Percentiles rank a stretch among this genome's conserved stretches.
Evolutionary conservation across 2,329 filamentous ascomycete genomes (phyloP).

Genomic region (Neonectria punicea): DNA sequence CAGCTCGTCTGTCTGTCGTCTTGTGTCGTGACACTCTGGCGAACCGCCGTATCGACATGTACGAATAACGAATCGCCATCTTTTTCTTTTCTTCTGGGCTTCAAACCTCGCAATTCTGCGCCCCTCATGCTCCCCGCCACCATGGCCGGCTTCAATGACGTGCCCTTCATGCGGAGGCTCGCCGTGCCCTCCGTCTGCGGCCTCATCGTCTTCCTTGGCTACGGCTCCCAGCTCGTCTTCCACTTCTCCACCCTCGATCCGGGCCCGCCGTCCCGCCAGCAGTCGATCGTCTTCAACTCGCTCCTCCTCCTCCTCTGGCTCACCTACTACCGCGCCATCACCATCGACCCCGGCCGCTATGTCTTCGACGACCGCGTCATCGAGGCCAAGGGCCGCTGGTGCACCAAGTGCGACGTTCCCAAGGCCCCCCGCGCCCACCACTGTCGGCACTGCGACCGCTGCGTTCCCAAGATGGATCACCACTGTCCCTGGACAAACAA

Average conservation of each 20-base stretch:
- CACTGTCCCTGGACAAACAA: slow-evolving; percentile 89
- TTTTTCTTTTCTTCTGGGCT: not conserved
- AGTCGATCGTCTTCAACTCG: slow-evolving; percentile 73
- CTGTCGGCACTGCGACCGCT: slow-evolving; percentile 79
- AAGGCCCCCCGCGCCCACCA: slow-evolving; percentile 86
- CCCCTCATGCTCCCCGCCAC: slow-evolving; percentile 12
- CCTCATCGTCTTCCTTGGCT: slow-evolving; percentile 76
- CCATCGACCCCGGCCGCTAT: slow-evolving; percentile 67
- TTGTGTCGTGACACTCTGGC: not conserved
- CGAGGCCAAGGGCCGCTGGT: slow-evolving; percentile 66
- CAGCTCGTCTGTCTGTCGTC: not conserved
- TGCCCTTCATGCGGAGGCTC: slow-evolving; percentile 61
- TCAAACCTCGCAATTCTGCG: not conserved
- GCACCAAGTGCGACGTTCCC: slow-evolving; percentile 76
- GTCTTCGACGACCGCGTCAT: slow-evolving; percentile 52
- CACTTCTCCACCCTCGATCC: slow-evolving; percentile 65
- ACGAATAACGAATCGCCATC: not conserved
- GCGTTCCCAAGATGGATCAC: slow-evolving; percentile 85
- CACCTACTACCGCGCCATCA: slow-evolving; percentile 73
- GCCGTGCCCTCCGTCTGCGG: slow-evolving; percentile 75
- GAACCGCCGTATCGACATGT: slow-evolving; percentile 9
- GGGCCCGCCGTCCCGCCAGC: slow-evolving; percentile 65
- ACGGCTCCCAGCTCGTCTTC: slow-evolving; percentile 79
- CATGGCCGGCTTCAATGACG: slow-evolving; percentile 56
- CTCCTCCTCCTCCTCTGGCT: slow-evolving; percentile 73